A percentile compares a stretch with the other conserved stretches of the same genome.
Evolutionary conservation across 2,329 filamentous ascomycete species (phyloP).

Genomic region (Fusarium irregulare): DNA sequence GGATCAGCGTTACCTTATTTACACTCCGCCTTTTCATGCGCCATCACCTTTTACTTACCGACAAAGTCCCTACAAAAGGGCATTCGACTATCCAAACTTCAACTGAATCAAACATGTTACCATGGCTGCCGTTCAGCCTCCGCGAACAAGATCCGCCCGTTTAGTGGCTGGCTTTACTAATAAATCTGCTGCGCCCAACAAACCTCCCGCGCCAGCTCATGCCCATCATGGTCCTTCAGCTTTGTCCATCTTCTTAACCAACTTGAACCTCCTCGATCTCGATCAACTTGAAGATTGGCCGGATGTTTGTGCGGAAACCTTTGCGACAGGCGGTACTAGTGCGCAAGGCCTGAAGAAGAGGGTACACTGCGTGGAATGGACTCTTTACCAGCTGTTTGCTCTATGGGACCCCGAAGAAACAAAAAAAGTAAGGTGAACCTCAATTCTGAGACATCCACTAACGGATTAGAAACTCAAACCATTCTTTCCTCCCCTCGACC

Average conservation of each 20-base stretch:
- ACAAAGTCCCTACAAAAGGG: slow-evolving; percentile 23
- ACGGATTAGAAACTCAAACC: slow-evolving; percentile 80
- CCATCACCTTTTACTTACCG: slow-evolving; percentile 22
- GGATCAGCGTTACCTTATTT: slow-evolving; percentile 26
- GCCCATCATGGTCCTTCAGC: slow-evolving; percentile 42
- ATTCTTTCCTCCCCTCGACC: slow-evolving; percentile 91
- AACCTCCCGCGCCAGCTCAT: slow-evolving; percentile 5
- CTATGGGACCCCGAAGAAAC: slow-evolving; percentile 85
- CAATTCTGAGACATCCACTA: neutral
- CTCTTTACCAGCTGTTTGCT: slow-evolving; percentile 85
- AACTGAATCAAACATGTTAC: slow-evolving; percentile 31
- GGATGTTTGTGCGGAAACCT: slow-evolving; percentile 74
- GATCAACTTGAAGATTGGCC: slow-evolving; percentile 85
- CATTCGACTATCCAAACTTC: neutral
- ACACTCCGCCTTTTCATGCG: slow-evolving; percentile 37
- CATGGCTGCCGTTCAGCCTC: slow-evolving; percentile 44
- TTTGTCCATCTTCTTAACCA: slow-evolving; percentile 74
- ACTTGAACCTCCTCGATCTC: slow-evolving; percentile 84
- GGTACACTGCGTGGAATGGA: slow-evolving; percentile 87
- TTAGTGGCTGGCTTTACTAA: slow-evolving; percentile 44
- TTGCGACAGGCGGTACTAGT: slow-evolving; percentile 70
- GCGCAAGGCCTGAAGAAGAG: slow-evolving; percentile 83
- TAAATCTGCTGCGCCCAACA: slow-evolving; percentile 28
- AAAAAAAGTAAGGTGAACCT: slow-evolving; percentile 66
- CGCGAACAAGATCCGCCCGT: slow-evolving; percentile 45